These are phyloP conservation scores for Neoscytalidium dimidiatum DNA, from an alignment of 2,329 filamentous ascomycete genomes.

Conservation along the genomic window DNA sequence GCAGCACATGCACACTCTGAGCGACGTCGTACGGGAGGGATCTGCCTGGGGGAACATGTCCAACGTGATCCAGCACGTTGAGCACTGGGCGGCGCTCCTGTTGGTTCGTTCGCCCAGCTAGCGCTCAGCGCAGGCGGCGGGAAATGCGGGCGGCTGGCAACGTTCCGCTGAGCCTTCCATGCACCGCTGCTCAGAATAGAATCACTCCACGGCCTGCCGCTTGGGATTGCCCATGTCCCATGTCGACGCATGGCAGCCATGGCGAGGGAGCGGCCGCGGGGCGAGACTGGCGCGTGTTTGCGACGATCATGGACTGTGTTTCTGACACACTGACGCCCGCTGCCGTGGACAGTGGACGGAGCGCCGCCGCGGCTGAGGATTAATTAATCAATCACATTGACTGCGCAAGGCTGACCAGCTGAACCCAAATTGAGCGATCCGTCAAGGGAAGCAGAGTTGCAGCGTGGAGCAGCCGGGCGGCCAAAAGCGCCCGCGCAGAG, in stretches of 20 bases:
- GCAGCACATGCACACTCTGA: constrained; percentile 14
- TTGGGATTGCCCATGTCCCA: too few species aligned
- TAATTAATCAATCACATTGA: too few species aligned
- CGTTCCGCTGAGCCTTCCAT: too few species aligned
- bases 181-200: too few species aligned
- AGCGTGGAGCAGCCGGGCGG: not conserved
- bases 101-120: not conserved
- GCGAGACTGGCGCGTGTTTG: too few species aligned
- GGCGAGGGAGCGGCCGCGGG: too few species aligned
- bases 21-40: constrained; percentile 15
- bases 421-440: not conserved
- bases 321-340: not conserved
- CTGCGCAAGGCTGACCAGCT: not conserved
- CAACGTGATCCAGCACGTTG: constrained; percentile 14
- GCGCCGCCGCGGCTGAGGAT: too few species aligned
- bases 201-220: too few species aligned
- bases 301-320: too few species aligned
- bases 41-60: constrained; percentile 4
- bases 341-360: not conserved
- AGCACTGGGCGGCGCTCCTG: not conserved
- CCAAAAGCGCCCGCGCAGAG: too few species aligned
- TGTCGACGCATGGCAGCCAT: too few species aligned
- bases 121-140: not conserved
- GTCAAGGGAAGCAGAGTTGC: not conserved
- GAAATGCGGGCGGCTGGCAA: constrained; percentile 7